Evolutionary conservation across 768 basidiomycete genomes (phyloP), one percentile per base, ranked within the genome.

Genomic region (Cystofilobasidium macerans): DNA sequence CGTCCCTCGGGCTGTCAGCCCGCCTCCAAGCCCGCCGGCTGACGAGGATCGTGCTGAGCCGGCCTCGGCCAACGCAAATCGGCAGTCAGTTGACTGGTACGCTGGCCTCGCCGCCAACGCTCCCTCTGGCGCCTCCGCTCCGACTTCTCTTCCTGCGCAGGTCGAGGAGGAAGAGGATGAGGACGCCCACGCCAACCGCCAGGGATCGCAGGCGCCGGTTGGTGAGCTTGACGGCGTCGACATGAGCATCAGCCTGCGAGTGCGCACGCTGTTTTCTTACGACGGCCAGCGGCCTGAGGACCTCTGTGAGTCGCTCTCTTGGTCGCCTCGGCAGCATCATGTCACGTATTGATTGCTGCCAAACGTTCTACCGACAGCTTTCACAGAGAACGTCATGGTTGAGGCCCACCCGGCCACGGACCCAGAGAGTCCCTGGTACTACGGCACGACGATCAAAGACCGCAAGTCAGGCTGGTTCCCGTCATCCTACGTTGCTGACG

Each of bases 41-140:
- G 69, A 71, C 16, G 71, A 33, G 47, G 36, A 59, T 54, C 18
- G 24, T 18, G 14, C 8, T 20, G 14, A 18, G 16, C 6, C 22
- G 57, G 3, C 33, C 65, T 33, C 33, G 28, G 47, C 73, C 42
- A 77, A 80, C 38, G 80, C 76, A 62, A 82, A 86, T 71, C 79
- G 85, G 67, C 86, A 91, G 75, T 86, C 85, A 9, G 86, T 94
- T 4, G 92, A 90, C 71, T 98, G 93, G 93, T 91, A 89, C 73
- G 82, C 85, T 59, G 86, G 86, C 36, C 80, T 94, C 16, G 91
- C 93, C 16, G 87, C 86, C 43, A 85, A 94, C 77, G 61, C 69
- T 69, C 61, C 73, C 57, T 59, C 58, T 9, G 32, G 48, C 5
- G 62, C 59, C 1, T 65, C 71, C 4, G 71, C 69, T 30, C 58